Evolutionary conservation across 164 flowering plant species (phyloP).

Genomic region (Warburgia ugandensis): DNA sequence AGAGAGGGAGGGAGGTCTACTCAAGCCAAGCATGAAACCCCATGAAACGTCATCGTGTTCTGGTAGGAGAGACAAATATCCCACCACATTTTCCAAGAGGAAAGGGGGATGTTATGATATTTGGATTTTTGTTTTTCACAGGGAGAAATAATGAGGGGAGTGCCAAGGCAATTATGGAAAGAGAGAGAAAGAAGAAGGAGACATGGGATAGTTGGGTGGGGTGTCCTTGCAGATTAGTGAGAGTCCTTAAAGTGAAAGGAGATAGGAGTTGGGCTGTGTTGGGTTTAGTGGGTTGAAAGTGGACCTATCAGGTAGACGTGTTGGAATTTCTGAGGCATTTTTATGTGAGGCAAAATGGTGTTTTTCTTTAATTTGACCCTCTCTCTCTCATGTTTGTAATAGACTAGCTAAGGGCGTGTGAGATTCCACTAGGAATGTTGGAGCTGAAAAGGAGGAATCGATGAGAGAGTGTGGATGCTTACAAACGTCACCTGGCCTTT

Average conservation of each 20-base stretch:
- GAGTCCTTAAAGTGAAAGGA: neutral
- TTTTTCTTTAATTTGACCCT: neutral
- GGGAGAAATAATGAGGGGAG: neutral
- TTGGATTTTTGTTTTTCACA: neutral
- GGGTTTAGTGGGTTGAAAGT: no score
- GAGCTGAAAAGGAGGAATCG: neutral
- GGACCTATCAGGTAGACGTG: no score
- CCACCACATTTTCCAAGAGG: neutral
- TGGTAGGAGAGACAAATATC: neutral
- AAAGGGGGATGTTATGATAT: neutral
- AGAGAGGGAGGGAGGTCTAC: conserved; percentile 8
- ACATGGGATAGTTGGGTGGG: neutral
- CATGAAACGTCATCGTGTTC: neutral
- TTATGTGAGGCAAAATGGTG: no score
- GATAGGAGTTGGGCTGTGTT: no score
- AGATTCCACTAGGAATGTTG: conserved; percentile 6
- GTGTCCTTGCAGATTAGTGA: no score
- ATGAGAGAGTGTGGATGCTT: conserved; percentile 2
- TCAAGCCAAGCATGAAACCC: neutral
- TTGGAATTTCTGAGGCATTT: no score
- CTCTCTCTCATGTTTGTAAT: neutral
- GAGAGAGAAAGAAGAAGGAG: neutral
- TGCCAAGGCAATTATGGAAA: neutral
- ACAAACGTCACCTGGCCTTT: neutral
- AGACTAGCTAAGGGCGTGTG: neutral